phyloP scores from a whole-genome alignment of 768 basidiomycete species.

The Ramaria rubella region DNA sequence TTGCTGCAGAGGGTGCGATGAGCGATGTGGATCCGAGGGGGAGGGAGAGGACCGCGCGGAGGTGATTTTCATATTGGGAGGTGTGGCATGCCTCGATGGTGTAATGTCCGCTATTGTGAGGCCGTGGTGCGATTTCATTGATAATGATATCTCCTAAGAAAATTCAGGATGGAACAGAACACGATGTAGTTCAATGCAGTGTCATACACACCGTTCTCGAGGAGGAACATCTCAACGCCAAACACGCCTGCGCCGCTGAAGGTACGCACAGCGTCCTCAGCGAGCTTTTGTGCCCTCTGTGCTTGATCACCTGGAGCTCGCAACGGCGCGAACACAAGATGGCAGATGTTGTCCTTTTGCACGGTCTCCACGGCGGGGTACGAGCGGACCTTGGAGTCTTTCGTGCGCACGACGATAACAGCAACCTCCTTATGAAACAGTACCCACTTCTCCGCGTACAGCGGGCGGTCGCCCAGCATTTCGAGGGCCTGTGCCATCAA shows the following conservation, averaged over 20 bases:
- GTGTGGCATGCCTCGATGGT: conserved; percentile 97
- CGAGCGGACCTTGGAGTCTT: conserved; percentile 62
- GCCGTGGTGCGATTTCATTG: conserved; percentile 97
- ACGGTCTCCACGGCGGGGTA: conserved; percentile 95
- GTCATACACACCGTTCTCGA: conserved; percentile 79
- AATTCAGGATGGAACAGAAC: background rate
- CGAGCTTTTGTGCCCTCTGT: conserved; percentile 58
- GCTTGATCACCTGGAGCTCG: conserved; percentile 44
- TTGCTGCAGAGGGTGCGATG: conserved; percentile 79
- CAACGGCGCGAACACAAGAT: conserved; percentile 87
- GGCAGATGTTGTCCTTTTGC: conserved; percentile 89
- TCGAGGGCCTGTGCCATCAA: conserved; percentile 41
- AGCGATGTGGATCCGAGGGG: conserved; percentile 86
- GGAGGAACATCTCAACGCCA: conserved; percentile 97
- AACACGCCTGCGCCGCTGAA: conserved; percentile 90
- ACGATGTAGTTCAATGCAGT: too few relatives aligned
- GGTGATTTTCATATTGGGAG: conserved; percentile 96
- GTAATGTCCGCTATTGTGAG: conserved; percentile 98
- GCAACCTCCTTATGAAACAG: conserved; percentile 86
- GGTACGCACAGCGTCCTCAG: conserved; percentile 72
- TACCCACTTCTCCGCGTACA: conserved; percentile 95
- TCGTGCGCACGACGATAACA: conserved; percentile 90
- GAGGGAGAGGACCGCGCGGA: conserved; percentile 85
- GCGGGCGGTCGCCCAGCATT: conserved; percentile 54
- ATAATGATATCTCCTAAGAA: conserved; percentile 29